These are phyloP conservation scores for Umbelopsis ramanniana DNA, from an alignment of 192 early-diverging fungal genomes.

Conservation along the genomic window DNA sequence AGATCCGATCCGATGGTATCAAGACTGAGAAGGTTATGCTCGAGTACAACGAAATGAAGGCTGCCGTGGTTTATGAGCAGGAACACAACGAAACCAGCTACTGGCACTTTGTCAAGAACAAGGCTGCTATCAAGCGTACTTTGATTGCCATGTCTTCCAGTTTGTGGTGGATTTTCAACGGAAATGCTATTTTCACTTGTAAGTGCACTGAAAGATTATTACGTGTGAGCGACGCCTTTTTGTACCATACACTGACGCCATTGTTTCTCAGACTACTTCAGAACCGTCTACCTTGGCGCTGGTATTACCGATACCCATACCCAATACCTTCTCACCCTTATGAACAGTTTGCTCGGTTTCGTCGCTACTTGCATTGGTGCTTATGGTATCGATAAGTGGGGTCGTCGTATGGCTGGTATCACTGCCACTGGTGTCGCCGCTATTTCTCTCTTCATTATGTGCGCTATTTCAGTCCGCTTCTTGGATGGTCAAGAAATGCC, in stretches of 20 bases:
- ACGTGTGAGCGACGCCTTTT: background rate
- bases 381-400: slow-evolving; percentile 14
- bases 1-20: slow-evolving; percentile 63
- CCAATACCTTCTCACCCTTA: slow-evolving; percentile 1
- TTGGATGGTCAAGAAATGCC: background rate
- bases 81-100: slow-evolving; percentile 68
- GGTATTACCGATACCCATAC: slow-evolving; percentile 34
- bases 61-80: slow-evolving; percentile 64
- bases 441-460: slow-evolving; percentile 1
- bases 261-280: slow-evolving; percentile 1
- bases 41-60: slow-evolving; percentile 75
- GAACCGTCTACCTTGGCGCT: slow-evolving; percentile 18
- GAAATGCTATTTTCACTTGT: slow-evolving; percentile 19
- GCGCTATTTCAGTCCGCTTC: background rate
- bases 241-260: no score
- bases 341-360: slow-evolving; percentile 4
- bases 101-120: slow-evolving; percentile 54
- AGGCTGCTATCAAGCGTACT: slow-evolving; percentile 60
- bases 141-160: slow-evolving; percentile 65
- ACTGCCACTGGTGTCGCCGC: background rate
- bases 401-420: slow-evolving; percentile 9
- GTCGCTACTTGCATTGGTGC: slow-evolving; percentile 17
- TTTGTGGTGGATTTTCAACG: slow-evolving; percentile 25
- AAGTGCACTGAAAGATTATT: background rate
- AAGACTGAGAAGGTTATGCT: slow-evolving; percentile 55